A percentile compares a stretch with the other conserved stretches of the same genome.
Evolutionary conservation across 371 early-diverging fungal species (phyloP).

Genomic region (Zopfochytrium polystomum): DNA sequence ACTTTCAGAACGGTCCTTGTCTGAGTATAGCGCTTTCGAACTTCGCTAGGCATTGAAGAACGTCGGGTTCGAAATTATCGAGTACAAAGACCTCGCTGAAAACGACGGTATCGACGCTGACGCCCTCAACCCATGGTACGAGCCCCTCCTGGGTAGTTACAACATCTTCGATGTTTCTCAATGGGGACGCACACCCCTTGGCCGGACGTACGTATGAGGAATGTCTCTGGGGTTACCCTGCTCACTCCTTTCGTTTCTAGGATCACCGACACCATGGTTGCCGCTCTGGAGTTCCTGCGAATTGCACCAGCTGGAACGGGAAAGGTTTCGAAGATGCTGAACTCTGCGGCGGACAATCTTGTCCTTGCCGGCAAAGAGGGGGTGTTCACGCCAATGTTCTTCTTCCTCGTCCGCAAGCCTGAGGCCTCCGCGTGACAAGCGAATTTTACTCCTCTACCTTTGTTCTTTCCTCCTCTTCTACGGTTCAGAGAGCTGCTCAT

Average conservation of each 20-base stretch:
- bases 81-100: conserved; percentile 65
- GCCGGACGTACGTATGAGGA: conserved; percentile 51
- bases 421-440: too few species aligned
- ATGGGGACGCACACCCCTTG: conserved; percentile 27
- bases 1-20: not conserved
- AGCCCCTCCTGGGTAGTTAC: conserved; percentile 63
- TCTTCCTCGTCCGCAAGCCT: conserved; percentile 87
- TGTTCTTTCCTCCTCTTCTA: too few species aligned
- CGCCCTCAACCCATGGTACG: conserved; percentile 72
- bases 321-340: conserved; percentile 74
- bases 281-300: conserved; percentile 71
- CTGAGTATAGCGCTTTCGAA: not conserved
- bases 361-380: conserved; percentile 67
- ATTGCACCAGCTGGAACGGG: conserved; percentile 79
- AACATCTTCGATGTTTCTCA: conserved; percentile 9
- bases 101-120: conserved; percentile 51
- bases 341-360: conserved; percentile 75
- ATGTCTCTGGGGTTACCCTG: not conserved
- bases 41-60: conserved; percentile 62
- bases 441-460: too few species aligned
- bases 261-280: conserved; percentile 46
- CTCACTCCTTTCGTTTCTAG: not conserved
- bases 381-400: conserved; percentile 92
- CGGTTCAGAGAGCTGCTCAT: too few species aligned
- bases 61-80: conserved; percentile 80